A percentile compares a stretch with the other conserved stretches of the same genome.
phyloP scores from a whole-genome alignment of 1,284 basidiomycete genomes.

The Ceratobasidium sp. region DNA sequence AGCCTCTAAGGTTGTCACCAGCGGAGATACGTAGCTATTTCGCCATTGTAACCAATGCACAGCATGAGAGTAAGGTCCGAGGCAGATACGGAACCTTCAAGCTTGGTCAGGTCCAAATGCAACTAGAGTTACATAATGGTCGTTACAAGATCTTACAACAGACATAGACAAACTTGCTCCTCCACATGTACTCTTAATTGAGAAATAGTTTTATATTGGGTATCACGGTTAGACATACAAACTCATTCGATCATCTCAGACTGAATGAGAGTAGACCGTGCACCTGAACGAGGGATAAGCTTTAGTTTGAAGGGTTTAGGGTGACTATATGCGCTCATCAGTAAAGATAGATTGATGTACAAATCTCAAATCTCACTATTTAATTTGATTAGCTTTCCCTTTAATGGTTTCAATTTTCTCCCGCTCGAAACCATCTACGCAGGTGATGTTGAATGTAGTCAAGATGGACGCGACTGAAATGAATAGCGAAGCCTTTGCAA shows the following conservation, averaged over 20 bases:
- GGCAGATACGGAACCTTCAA: too few relatives aligned
- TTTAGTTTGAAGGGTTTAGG: constrained; percentile 6
- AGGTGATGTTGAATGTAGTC: constrained; percentile 53
- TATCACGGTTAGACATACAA: too few relatives aligned
- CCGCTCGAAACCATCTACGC: constrained; percentile 46
- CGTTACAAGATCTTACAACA: too few relatives aligned
- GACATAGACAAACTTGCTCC: too few relatives aligned
- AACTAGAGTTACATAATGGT: too few relatives aligned
- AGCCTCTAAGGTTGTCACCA: too few relatives aligned
- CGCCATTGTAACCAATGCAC: too few relatives aligned
- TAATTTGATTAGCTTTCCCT: not conserved
- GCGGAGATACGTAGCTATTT: too few relatives aligned
- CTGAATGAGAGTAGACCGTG: not conserved
- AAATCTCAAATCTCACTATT: not conserved
- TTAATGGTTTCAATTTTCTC: constrained; percentile 18
- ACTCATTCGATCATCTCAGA: not conserved
- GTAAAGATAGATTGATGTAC: not conserved
- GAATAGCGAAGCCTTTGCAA: constrained; percentile 33
- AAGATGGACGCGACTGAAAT: constrained; percentile 34
- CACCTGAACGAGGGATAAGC: not conserved
- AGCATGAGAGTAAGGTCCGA: too few relatives aligned
- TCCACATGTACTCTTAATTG: too few relatives aligned
- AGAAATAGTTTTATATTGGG: too few relatives aligned
- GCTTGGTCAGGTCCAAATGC: too few relatives aligned
- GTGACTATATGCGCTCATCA: not conserved